Base-by-base conservation (phyloP, 2,329 filamentous ascomycete species). In the Coniochaeta sp. region DNA sequence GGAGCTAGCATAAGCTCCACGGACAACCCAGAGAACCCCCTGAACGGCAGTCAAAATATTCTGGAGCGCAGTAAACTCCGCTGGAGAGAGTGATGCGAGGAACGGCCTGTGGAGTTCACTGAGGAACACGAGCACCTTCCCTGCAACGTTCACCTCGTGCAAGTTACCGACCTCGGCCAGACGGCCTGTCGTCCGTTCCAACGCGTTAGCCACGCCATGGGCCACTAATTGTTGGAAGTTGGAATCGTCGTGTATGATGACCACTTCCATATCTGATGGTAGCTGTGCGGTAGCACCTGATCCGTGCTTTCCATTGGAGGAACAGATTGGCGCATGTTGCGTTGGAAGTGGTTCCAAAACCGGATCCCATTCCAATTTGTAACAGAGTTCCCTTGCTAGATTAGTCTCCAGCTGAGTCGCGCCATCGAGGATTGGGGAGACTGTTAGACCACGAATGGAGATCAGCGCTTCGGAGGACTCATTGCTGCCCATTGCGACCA, bases 281-380 rank as follows among this genome's bases (percentile, higher is more conserved):
- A 66, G 63, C 1, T 66, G 60, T 0, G 62, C 52, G 9, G 36
- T 50, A n/a, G 4, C 14, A 17, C n/a, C 24, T 17, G 4, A 16
- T 6, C 14, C 14, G 4, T 4, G 38, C 42, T 40, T 14, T 2
- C 40, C 62, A 47, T 63, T 62, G 2, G 50, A 30, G 0, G 56
- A 12, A 8, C 58, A 58, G 22, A 57, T 60, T 50, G 47, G 6
- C 8, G 58, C 44, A 7, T 58, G 57, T 17, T 63, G 59, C 16
- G 57, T 30, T 4, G 64, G 61, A 10, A 69, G 50, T 2, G 68
- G 66, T 34, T 72, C 68, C 1, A 73, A 66, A n/a, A 74, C 60
- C 0, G 70, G 73, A 54, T 79, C 77, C 77, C 77, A 80, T n/a
- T 77, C 70, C 16, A 77, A 59, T 65, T 77, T 79, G 68, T 76